Conservation (phyloP, 1,284 basidiomycete species). For the Sporisorium sorghi region DNA sequence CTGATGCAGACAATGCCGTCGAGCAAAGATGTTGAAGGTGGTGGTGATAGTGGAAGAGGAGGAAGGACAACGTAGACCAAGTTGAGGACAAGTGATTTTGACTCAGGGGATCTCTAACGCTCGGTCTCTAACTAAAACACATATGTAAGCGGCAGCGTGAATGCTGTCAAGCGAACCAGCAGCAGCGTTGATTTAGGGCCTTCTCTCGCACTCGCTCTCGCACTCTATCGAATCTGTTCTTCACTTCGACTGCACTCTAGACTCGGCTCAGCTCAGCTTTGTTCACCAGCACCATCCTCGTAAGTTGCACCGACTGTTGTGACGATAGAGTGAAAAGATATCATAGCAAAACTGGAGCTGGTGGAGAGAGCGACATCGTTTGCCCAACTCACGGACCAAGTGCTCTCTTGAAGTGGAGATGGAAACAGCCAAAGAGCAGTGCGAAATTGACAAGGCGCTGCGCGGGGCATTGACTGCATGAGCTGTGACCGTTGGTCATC, state of each 20-base stretch:
- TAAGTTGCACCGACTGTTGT: too few relatives aligned
- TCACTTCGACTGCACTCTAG: neutral
- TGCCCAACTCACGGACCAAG: neutral
- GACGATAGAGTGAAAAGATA: neutral
- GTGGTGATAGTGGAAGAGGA: neutral
- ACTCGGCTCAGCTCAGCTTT: neutral
- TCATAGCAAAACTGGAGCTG: neutral
- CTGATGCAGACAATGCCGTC: neutral
- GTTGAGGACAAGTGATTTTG: neutral
- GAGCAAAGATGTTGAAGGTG: neutral
- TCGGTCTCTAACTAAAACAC: neutral
- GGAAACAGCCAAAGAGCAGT: neutral
- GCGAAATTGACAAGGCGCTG: neutral
- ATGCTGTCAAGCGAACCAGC: too few relatives aligned
- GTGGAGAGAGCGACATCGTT: neutral
- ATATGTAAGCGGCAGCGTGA: too few relatives aligned
- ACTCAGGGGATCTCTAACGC: neutral
- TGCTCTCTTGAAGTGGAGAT: neutral
- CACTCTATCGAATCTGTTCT: neutral
- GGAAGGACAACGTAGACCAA: neutral
- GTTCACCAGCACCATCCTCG: neutral
- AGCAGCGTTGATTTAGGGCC: neutral
- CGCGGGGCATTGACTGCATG: neutral
- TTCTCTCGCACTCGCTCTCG: too few relatives aligned
- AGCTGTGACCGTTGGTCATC: neutral